A percentile compares a stretch with the other conserved stretches of the same genome.
Evolutionary conservation across 331 rosid genomes (phyloP).

Genomic region (Cydonia oblonga): DNA sequence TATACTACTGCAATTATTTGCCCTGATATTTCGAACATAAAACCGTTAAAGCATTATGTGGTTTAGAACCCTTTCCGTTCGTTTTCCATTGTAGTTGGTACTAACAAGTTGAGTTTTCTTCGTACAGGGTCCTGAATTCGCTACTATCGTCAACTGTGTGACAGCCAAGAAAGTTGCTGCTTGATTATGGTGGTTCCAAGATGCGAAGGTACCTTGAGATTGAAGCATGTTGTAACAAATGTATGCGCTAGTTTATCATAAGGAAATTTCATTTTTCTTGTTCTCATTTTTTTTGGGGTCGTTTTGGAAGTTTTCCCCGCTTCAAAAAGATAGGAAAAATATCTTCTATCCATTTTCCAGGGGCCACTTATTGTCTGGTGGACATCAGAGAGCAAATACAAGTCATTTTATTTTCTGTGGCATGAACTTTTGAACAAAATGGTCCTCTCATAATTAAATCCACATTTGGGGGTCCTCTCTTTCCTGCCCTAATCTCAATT

Average conservation of each 20-base stretch:
- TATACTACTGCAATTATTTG: constrained; percentile 4
- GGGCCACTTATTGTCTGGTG: constrained; percentile 5
- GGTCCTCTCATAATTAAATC: background rate
- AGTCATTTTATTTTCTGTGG: background rate
- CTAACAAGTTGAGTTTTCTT: constrained; percentile 17
- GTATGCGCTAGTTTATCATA: constrained; percentile 1
- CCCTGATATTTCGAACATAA: background rate
- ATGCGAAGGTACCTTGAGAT: constrained; percentile 1
- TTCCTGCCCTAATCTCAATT: background rate
- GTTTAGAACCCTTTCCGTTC: background rate
- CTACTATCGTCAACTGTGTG: constrained; percentile 69
- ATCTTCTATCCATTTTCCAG: constrained; percentile 8
- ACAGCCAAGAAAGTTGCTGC: constrained; percentile 93
- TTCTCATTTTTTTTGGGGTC: background rate
- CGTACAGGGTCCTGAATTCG: constrained; percentile 86
- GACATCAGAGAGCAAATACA: constrained; percentile 1
- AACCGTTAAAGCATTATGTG: background rate
- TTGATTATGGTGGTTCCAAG: constrained; percentile 31
- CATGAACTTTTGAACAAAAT: background rate
- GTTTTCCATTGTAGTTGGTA: too few species aligned
- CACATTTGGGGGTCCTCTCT: background rate
- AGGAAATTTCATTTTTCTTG: constrained; percentile 4
- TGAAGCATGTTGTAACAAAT: constrained; percentile 15
- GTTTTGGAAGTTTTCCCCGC: constrained; percentile 8
- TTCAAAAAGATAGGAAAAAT: background rate